Base-by-base conservation (phyloP, 345 rosid species). In the Alliaria petiolata region DNA sequence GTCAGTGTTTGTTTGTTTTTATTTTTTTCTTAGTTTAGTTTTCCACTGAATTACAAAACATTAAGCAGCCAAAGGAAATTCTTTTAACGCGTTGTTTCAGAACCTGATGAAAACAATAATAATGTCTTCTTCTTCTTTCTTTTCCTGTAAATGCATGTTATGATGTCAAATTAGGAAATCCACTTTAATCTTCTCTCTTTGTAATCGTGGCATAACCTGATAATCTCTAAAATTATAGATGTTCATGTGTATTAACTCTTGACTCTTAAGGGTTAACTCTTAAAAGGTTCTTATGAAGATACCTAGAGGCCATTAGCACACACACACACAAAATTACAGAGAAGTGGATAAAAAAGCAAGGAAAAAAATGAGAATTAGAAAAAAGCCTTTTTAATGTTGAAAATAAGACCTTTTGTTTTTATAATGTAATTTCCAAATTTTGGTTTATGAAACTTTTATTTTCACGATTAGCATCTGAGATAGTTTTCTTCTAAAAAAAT, bases 1-100 rank as follows among this genome's bases (percentile, higher is more conserved):
- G 77, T 85, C 86, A 81, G 85, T 86, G 84, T 83, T 82, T 80
- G 83, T 80, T 83, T n/a, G n/a, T n/a, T 76, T 80, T 79, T 76
- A 80, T 22, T 28, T 84, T 80, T 82, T 84, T 58, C 8, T 35
- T 30, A 8, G 62, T 68, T 67, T 40, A 12, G 13, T 51, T 68
- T 75, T 46, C 70, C 50, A 56, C 46, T 74, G 12, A 19, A 25
- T 47, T 25, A 44, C 31, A 69, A 69, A 62, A 76, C 70, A 70
- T 70, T 70, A 76, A 64, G 80, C 66, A 76, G 80, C 71, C 76
- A 76, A 76, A 63, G 55, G 65, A 38, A 69, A 62, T 76, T 53
- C 75, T 76, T 76, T 76, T 69, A 62, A 69, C 71, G 75, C 66
- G 46, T 53, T 76, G 65, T 76, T 76, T 76, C 70, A 69, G 75